phyloP scores from a whole-genome alignment of 805 yeast genomes.

The Vanderwaltozyma verrucispora region DNA sequence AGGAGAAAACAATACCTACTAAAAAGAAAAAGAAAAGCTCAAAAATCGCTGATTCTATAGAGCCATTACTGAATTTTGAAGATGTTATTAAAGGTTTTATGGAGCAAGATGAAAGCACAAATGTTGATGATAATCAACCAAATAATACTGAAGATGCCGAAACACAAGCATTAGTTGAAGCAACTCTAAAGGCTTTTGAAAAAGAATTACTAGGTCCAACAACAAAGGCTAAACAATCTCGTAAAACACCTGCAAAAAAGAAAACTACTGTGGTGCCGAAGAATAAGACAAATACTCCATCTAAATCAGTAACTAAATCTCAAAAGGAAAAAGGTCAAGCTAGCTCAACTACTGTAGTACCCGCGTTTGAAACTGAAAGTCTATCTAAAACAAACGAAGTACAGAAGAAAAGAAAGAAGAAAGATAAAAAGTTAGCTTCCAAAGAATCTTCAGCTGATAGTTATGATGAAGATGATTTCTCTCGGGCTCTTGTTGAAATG shows the following conservation, averaged over 20 bases:
- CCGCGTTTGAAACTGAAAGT: background rate
- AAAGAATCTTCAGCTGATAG: slow-evolving; percentile 3
- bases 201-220: slow-evolving; percentile 17
- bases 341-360: background rate
- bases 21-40: slow-evolving; percentile 6
- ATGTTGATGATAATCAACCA: background rate
- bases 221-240: slow-evolving; percentile 1
- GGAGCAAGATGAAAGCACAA: slow-evolving; percentile 13
- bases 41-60: slow-evolving; percentile 2
- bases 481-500: slow-evolving; percentile 45
- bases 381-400: background rate
- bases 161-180: slow-evolving; percentile 27
- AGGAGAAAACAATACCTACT: slow-evolving; percentile 2
- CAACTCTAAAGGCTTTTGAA: slow-evolving; percentile 27
- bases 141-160: slow-evolving; percentile 17
- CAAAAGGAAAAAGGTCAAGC: slow-evolving; percentile 1
- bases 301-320: slow-evolving; percentile 1
- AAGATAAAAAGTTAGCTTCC: slow-evolving; percentile 17
- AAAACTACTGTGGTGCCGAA: background rate
- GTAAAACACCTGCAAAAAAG: slow-evolving; percentile 3
- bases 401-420: slow-evolving; percentile 6
- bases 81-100: slow-evolving; percentile 25
- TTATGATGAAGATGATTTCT: slow-evolving; percentile 29
- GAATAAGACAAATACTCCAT: too few relatives aligned
- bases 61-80: slow-evolving; percentile 20